Base-by-base conservation (phyloP, 495 filamentous ascomycete species). In the Tuber indicum region DNA sequence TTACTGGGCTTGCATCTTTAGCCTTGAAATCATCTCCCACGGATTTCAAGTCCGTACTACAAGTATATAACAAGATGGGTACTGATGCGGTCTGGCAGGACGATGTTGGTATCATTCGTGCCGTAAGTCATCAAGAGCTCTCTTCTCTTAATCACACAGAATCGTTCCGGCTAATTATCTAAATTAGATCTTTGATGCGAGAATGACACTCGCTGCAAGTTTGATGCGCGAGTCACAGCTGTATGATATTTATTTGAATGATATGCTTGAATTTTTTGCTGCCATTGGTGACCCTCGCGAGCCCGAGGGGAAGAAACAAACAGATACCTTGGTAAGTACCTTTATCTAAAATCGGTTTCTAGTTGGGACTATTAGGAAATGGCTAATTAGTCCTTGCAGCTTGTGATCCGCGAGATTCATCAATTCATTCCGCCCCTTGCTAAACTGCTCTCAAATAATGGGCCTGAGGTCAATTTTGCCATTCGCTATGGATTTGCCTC, bases 201-300 rank as follows among this genome's bases (percentile, higher is more conserved):
- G 94, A 77, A 87, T 89, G 66, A 88, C 91, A 74, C 90, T 99
- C 32, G 92, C 95, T 4, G 86, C 89, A 71, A 90, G 87, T 44
- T 83, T 98, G 62, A 85, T 86, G 43, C 87, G 86, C 49, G 88
- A 90, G 10, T 94, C 94, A 36, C 88, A 89, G 10, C 86, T 94
- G 26, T 94, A 91, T 79, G 88, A 91, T 43, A 87, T 94, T 32
- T 98, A 96, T 84, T 84, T 97, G 71, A 88, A 90, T 49, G 90
- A 98, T 85, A 84, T 99, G 17, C 88, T 99, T 10, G 94, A 97
- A 80, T 89, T 90, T n/a, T 90, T 97, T 69, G 90, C 97, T 47
- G 96, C 93, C 73, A 93, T 94, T 82, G 96, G 96, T 26, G 93
- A 97, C 84, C 90, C 90, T 3, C 88, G 84, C 41, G 86, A 87